Conservation (phyloP, 257 asterid genomes). For the Thymus mandschuricus region DNA sequence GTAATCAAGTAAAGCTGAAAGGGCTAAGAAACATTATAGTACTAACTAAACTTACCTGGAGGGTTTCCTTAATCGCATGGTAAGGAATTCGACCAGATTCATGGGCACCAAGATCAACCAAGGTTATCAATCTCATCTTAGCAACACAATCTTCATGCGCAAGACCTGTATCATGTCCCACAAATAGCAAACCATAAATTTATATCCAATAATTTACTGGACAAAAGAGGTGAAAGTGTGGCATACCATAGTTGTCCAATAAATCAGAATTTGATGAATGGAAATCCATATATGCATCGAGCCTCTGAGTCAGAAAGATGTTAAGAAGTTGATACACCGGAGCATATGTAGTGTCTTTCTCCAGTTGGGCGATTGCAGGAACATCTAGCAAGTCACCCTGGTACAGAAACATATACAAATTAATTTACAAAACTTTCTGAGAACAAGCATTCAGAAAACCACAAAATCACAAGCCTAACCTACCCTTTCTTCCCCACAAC, state of each 20-base stretch:
- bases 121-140: slow-evolving; percentile 88
- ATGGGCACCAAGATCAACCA: slow-evolving; percentile 69
- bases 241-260: slow-evolving; percentile 63
- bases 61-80: slow-evolving; percentile 71
- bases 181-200: slow-evolving; percentile 19
- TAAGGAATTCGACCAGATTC: slow-evolving; percentile 81
- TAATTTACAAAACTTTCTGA: background rate
- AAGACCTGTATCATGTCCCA: slow-evolving; percentile 55
- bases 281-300: slow-evolving; percentile 78
- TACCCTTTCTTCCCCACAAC: background rate
- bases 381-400: slow-evolving; percentile 86
- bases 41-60: slow-evolving; percentile 50
- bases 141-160: slow-evolving; percentile 83
- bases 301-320: slow-evolving; percentile 79
- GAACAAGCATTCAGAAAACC: background rate
- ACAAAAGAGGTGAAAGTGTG: background rate
- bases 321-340: slow-evolving; percentile 73
- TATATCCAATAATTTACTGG: background rate
- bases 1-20: slow-evolving; percentile 20
- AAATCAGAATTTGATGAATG: slow-evolving; percentile 63
- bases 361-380: slow-evolving; percentile 88
- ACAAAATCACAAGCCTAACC: slow-evolving; percentile 19
- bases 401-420: slow-evolving; percentile 14
- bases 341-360: slow-evolving; percentile 71
- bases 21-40: slow-evolving; percentile 4